A percentile compares a stretch with the other conserved stretches of the same genome.
phyloP scores from a whole-genome alignment of 2,329 filamentous ascomycete species.

The Sporothrix pseudoabietina region DNA sequence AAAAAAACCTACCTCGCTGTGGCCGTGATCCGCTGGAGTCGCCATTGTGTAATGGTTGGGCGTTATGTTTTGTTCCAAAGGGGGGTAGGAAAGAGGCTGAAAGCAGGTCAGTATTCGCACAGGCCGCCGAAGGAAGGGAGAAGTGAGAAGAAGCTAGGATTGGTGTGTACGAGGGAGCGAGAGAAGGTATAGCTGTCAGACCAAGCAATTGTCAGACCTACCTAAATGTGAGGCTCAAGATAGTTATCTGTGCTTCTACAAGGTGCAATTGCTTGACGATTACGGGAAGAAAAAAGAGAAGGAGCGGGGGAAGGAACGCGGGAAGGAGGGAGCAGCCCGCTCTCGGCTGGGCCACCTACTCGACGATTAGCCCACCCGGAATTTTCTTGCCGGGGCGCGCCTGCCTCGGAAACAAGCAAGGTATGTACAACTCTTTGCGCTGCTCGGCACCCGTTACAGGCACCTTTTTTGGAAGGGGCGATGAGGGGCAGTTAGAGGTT shows the following conservation, averaged over 20 bases:
- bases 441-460: background rate
- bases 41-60: slow-evolving; percentile 40
- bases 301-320: background rate
- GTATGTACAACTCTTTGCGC: background rate
- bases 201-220: background rate
- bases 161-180: background rate
- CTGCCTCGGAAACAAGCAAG: background rate
- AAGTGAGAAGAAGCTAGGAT: background rate
- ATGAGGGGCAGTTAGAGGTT: background rate
- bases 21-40: slow-evolving; percentile 43
- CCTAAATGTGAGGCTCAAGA: slow-evolving; percentile 6
- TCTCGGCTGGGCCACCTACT: background rate
- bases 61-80: background rate
- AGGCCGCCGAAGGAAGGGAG: background rate
- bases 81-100: background rate
- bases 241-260: background rate
- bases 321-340: background rate
- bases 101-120: background rate
- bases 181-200: background rate
- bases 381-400: background rate
- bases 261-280: background rate
- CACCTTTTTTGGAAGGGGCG: background rate
- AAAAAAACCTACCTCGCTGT: slow-evolving; percentile 34
- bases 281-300: background rate
- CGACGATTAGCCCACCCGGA: slow-evolving; percentile 13